Base-by-base conservation (phyloP, 352 stramenopile genomes). In the Globisporangium takayamanum region DNA sequence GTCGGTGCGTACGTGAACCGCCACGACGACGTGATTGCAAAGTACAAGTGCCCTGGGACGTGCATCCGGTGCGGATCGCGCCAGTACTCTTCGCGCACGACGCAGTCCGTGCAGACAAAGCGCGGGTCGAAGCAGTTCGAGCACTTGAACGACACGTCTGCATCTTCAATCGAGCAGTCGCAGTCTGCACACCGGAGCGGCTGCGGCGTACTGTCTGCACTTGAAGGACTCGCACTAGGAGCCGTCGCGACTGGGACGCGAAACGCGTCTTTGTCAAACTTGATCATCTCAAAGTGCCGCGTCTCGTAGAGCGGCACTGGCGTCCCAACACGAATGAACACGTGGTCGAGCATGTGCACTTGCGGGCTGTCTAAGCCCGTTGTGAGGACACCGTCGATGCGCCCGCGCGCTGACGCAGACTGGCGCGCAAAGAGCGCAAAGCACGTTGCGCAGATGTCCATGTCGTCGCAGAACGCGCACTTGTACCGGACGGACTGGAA, bases 381-480 rank as follows among this genome's bases (percentile, higher is more conserved):
- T 11, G 55, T 44, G n/a, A 61, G 37, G 30, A 63, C 28, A 25
- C 20, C 41, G 36, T 66, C 60, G 30, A 69, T 37, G 54, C 50
- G 36, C 15, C 54, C 51, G 37, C 42, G 45, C 30, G 44, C 57
- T 20, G 52, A 26, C 15, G 55, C 50, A 3, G 62, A 67, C 26
- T 76, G 62, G 2, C 16, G 46, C 15, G 61, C 57, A 51, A 87
- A 88, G 5, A 70, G 55, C 26, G 73, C 76, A 60, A 76, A 90
- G 60, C 83, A 92, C 5, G 61, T 45, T 7, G 62, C 79, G 51
- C 83, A 92, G 8, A 92, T 66, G 57, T 92, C 83, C 58, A 84
- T 80, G 54, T 92, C 80, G 22, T 67, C 70, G 53, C 83, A 92
- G 33, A 80, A 76, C 0, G 69, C 74, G 50, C 83, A 92, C 62